Conservation (phyloP, 768 basidiomycete species). For the Lanmaoa rubissima region DNA sequence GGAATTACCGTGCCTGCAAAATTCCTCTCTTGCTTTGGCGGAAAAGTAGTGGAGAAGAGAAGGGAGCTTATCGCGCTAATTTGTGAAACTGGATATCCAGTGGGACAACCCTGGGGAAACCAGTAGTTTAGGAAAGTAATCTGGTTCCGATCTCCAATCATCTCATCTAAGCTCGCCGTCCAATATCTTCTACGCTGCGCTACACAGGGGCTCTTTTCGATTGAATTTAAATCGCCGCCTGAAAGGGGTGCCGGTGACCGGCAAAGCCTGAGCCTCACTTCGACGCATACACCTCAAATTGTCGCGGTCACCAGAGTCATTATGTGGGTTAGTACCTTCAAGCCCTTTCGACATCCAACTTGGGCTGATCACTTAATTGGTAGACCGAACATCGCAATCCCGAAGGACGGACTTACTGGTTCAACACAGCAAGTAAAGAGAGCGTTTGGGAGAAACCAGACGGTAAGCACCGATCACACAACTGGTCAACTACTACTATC, state of each 20-base stretch:
- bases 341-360: neutral
- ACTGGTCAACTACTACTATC: neutral
- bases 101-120: no score
- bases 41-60: no score
- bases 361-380: slow-evolving; percentile 1
- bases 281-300: neutral
- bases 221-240: slow-evolving; percentile 21
- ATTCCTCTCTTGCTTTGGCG: neutral
- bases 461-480: slow-evolving; percentile 44
- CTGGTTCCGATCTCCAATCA: no score
- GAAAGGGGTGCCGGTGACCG: slow-evolving; percentile 10
- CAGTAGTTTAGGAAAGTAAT: no score
- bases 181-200: no score
- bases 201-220: neutral
- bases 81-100: no score
- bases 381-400: slow-evolving; percentile 94
- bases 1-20: neutral
- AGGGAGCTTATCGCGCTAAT: neutral
- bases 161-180: no score
- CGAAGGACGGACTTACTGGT: slow-evolving; percentile 98
- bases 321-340: slow-evolving; percentile 33
- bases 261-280: neutral
- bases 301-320: slow-evolving; percentile 2
- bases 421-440: slow-evolving; percentile 81
- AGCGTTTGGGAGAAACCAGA: slow-evolving; percentile 99